Evolutionary conservation across 2,329 filamentous ascomycete species (phyloP).

Genomic region (Aspergillus aculeatus): DNA sequence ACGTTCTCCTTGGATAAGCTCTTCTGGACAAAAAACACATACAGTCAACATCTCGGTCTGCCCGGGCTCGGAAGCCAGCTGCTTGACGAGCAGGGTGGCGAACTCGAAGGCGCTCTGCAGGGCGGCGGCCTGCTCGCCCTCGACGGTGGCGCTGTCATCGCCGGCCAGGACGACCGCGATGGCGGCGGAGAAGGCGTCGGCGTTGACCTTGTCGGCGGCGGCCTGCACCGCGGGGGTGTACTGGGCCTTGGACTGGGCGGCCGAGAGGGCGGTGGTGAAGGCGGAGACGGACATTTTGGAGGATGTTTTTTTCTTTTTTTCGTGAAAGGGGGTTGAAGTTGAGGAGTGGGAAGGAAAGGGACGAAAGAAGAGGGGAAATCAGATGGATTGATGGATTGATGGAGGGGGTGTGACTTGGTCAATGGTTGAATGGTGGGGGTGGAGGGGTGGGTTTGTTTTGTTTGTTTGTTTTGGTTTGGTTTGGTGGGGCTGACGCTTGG

Average conservation of each 20-base stretch:
- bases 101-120: conserved; percentile 34
- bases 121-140: conserved; percentile 19
- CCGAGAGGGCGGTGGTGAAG: conserved; percentile 28
- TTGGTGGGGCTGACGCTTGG: background rate
- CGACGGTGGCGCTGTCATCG: conserved; percentile 17
- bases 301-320: background rate
- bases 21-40: conserved; percentile 5
- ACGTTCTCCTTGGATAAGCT: no score
- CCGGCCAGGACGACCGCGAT: conserved; percentile 24
- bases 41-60: conserved; percentile 34
- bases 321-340: background rate
- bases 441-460: background rate
- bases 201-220: conserved; percentile 26
- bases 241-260: conserved; percentile 28
- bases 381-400: conserved; percentile 1
- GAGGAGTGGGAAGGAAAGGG: conserved; percentile 11
- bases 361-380: conserved; percentile 4
- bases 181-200: conserved; percentile 26
- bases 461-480: background rate
- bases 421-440: conserved; percentile 9
- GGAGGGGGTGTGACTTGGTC: background rate
- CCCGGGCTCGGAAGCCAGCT: conserved; percentile 25
- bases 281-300: conserved; percentile 27
- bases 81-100: conserved; percentile 31
- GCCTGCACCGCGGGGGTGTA: conserved; percentile 30